Conservation (phyloP, 768 basidiomycete species). For the Boletus fagicola region DNA sequence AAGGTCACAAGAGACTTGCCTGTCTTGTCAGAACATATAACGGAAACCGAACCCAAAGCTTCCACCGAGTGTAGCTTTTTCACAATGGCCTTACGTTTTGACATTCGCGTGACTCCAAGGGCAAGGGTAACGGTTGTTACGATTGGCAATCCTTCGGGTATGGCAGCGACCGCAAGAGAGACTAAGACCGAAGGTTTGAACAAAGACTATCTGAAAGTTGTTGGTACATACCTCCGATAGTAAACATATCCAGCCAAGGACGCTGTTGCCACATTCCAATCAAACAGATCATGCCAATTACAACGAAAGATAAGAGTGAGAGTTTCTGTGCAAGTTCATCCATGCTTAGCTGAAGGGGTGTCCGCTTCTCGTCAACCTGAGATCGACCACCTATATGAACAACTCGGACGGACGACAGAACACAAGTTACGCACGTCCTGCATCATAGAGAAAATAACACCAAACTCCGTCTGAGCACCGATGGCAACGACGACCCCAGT, state of each 20-base stretch:
- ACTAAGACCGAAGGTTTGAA: conserved; percentile 47
- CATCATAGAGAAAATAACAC: conserved; percentile 97
- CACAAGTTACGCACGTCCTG: conserved; percentile 64
- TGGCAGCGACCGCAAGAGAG: conserved; percentile 96
- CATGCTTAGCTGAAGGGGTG: conserved; percentile 91
- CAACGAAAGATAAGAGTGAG: conserved; percentile 85
- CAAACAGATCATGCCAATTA: conserved; percentile 91
- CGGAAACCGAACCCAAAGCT: conserved; percentile 90
- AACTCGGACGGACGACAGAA: not conserved
- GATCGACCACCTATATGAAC: not conserved
- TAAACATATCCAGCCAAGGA: conserved; percentile 97
- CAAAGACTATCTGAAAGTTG: not conserved
- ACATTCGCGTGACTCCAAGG: conserved; percentile 91
- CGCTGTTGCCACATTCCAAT: conserved; percentile 85
- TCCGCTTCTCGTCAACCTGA: conserved; percentile 81
- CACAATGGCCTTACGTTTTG: conserved; percentile 92
- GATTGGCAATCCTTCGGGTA: conserved; percentile 94
- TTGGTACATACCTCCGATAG: conserved; percentile 79
- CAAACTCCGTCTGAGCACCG: conserved; percentile 88
- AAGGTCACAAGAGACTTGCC: conserved; percentile 42
- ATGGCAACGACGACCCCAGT: conserved; percentile 85
- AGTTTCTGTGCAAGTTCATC: conserved; percentile 94
- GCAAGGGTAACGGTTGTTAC: conserved; percentile 97
- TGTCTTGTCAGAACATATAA: conserved; percentile 97
- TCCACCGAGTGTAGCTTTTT: conserved; percentile 97